Evolutionary conservation across 2,329 filamentous ascomycete species (phyloP).

Genomic region (Alternaria ventricosa): DNA sequence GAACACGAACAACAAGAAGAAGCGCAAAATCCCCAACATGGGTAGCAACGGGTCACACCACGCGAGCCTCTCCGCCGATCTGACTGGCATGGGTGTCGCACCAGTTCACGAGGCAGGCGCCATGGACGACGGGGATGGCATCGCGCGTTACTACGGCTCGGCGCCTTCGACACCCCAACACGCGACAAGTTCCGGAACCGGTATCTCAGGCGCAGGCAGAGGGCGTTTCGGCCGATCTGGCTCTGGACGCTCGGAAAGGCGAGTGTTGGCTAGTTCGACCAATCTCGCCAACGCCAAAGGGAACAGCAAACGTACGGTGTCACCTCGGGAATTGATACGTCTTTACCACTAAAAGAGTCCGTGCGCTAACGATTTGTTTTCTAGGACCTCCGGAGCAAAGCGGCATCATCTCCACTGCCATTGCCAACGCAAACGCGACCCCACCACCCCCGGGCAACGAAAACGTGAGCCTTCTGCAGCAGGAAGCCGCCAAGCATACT

Average conservation of each 20-base stretch:
- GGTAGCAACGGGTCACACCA: constrained; percentile 70
- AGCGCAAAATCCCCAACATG: constrained; percentile 93
- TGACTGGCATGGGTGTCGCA: constrained; percentile 67
- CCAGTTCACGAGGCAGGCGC: constrained; percentile 54
- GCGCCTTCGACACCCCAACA: constrained; percentile 61
- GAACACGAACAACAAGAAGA: constrained; percentile 99
- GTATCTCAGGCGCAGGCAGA: constrained; percentile 83
- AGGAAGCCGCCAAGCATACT: constrained; percentile 67
- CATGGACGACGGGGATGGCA: constrained; percentile 53
- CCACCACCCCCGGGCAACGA: constrained; percentile 66
- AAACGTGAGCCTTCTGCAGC: constrained; percentile 78
- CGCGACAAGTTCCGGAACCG: constrained; percentile 58
- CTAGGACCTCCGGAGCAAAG: constrained; percentile 58
- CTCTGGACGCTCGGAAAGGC: constrained; percentile 52
- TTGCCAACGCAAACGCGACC: constrained; percentile 76
- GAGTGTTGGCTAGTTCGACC: constrained; percentile 52
- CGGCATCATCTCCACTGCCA: constrained; percentile 91
- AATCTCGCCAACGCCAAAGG: constrained; percentile 54
- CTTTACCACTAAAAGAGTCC: constrained; percentile 28
- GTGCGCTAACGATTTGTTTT: constrained; percentile 48
- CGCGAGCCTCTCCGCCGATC: constrained; percentile 64
- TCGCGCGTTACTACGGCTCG: constrained; percentile 64
- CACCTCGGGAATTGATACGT: constrained; percentile 37
- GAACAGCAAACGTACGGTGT: constrained; percentile 47
- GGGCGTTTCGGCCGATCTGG: constrained; percentile 76